Percentiles rank a stretch among this genome's conserved stretches.
phyloP scores from a whole-genome alignment of 768 basidiomycete genomes.

The Gyrodon lividus region DNA sequence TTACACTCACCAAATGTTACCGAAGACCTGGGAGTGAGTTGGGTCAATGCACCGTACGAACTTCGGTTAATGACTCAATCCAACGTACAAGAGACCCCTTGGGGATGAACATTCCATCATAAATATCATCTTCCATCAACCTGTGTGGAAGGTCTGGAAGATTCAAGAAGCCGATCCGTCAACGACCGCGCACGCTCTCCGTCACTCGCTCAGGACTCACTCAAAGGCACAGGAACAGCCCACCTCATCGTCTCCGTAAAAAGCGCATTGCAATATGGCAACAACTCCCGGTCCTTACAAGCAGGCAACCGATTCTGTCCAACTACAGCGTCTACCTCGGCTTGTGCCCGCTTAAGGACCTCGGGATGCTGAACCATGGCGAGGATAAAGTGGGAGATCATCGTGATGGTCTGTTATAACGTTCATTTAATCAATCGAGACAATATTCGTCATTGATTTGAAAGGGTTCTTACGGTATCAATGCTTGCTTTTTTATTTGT shows the following conservation, averaged over 20 bases:
- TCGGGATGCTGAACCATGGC: constrained; percentile 65
- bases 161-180: background rate
- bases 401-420: constrained; percentile 46
- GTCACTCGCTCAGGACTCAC: constrained; percentile 34
- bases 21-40: constrained; percentile 41
- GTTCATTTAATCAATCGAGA: constrained; percentile 17
- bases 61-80: background rate
- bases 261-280: constrained; percentile 61
- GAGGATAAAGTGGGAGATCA: constrained; percentile 56
- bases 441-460: background rate
- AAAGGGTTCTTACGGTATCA: constrained; percentile 51
- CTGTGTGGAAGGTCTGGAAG: constrained; percentile 59
- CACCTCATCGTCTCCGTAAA: constrained; percentile 57
- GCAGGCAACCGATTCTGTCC: constrained; percentile 51
- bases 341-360: constrained; percentile 55
- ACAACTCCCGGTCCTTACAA: constrained; percentile 49
- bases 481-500: constrained; percentile 41
- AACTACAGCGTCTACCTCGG: constrained; percentile 59
- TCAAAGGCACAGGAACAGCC: constrained; percentile 56
- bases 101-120: constrained; percentile 56
- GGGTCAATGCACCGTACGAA: background rate
- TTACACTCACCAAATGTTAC: constrained; percentile 54
- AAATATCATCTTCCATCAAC: constrained; percentile 64
- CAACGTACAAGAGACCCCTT: constrained; percentile 55
- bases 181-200: background rate